phyloP scores from a whole-genome alignment of 2,329 filamentous ascomycete genomes.

The Tolypocladium album region DNA sequence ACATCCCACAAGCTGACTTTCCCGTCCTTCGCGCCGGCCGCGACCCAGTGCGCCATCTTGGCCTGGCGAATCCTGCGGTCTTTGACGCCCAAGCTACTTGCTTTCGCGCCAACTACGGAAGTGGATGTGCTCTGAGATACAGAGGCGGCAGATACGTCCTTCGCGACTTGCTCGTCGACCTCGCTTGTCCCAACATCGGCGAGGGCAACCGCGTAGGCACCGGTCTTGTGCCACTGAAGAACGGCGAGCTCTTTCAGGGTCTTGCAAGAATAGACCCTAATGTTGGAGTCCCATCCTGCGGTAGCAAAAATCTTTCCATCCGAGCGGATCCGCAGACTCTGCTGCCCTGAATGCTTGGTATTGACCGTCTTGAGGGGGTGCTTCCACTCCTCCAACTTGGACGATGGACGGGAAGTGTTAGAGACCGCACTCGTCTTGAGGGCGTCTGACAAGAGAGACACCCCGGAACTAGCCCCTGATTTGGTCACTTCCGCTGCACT shows the following conservation, averaged over 20 bases:
- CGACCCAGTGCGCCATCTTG: conserved; percentile 74
- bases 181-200: conserved; percentile 26
- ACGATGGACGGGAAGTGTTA: neutral
- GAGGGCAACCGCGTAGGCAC: conserved; percentile 75
- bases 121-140: neutral
- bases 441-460: conserved; percentile 14
- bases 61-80: conserved; percentile 53
- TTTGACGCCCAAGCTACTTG: conserved; percentile 33
- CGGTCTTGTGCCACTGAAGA: conserved; percentile 86
- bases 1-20: conserved; percentile 95
- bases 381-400: conserved; percentile 19
- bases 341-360: conserved; percentile 86
- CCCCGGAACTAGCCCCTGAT: conserved; percentile 5
- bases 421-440: conserved; percentile 4
- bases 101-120: neutral
- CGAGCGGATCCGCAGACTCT: conserved; percentile 63
- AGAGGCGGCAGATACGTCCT: neutral
- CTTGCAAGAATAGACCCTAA: conserved; percentile 72
- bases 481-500: neutral
- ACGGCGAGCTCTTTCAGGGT: conserved; percentile 82
- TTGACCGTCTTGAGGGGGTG: conserved; percentile 51
- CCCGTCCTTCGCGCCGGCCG: conserved; percentile 84
- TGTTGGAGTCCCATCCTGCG: conserved; percentile 79
- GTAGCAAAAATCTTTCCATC: conserved; percentile 82
- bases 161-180: neutral